Percentiles rank a stretch among this genome's conserved stretches.
phyloP scores from a whole-genome alignment of 352 stramenopile genomes.

The Phytophthora chlamydospora region DNA sequence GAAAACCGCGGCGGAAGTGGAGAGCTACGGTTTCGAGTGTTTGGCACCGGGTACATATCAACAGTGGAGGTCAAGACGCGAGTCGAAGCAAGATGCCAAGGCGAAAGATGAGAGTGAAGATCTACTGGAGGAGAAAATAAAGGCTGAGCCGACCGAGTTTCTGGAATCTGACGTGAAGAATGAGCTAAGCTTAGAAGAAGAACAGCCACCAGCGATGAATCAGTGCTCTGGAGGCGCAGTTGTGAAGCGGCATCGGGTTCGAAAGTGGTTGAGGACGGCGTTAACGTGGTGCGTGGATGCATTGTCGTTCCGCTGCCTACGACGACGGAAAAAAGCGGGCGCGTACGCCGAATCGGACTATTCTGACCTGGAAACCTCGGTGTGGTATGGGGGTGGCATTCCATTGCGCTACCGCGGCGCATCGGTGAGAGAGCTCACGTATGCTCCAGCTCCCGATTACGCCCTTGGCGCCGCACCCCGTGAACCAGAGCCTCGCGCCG shows the following conservation, averaged over 20 bases:
- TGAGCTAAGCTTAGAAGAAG: too few relatives aligned
- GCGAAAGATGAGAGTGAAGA: background rate
- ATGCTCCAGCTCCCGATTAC: too few relatives aligned
- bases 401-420: too few relatives aligned
- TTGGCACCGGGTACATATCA: background rate
- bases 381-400: too few relatives aligned
- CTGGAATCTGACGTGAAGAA: background rate
- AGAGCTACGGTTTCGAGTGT: background rate
- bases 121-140: background rate
- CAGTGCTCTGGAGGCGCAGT: too few relatives aligned
- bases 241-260: background rate
- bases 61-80: background rate
- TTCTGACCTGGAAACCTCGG: background rate
- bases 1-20: background rate
- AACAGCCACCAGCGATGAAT: too few relatives aligned
- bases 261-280: background rate
- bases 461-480: background rate
- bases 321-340: background rate
- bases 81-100: background rate
- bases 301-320: constrained; percentile 3
- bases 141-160: background rate
- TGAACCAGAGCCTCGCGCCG: background rate
- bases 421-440: too few relatives aligned
- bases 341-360: background rate
- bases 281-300: background rate